phyloP scores from a whole-genome alignment of 768 basidiomycete species.

The Paxillus rubicundulus region DNA sequence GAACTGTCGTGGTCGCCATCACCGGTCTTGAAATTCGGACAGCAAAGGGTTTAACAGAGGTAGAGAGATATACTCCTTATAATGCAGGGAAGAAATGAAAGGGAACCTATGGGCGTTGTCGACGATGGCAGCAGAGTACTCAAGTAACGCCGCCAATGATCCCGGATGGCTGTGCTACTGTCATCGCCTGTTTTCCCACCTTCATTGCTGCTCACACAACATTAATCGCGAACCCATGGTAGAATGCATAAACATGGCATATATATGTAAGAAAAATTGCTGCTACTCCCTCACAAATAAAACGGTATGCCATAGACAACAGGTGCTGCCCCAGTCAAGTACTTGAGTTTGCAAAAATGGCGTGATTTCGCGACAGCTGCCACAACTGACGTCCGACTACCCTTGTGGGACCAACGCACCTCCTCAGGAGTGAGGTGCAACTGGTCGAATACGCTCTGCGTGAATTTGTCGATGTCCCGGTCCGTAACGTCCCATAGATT shows the following conservation, averaged over 20 bases:
- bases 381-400: slow-evolving; percentile 48
- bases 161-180: slow-evolving; percentile 12
- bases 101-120: not conserved
- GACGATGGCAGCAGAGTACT: not conserved
- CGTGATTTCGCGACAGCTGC: slow-evolving; percentile 78
- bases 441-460: slow-evolving; percentile 77
- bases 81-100: not conserved
- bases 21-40: not conserved
- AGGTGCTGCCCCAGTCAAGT: slow-evolving; percentile 92
- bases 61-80: not conserved
- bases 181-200: not conserved
- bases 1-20: slow-evolving; percentile 14
- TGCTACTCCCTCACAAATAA: slow-evolving; percentile 49
- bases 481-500: slow-evolving; percentile 99
- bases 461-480: slow-evolving; percentile 92
- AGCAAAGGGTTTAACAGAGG: not conserved
- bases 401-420: slow-evolving; percentile 7
- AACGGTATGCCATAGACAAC: slow-evolving; percentile 96
- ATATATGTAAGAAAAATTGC: not conserved
- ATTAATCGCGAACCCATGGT: not conserved
- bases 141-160: too few species aligned
- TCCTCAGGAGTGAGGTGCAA: slow-evolving; percentile 47
- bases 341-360: slow-evolving; percentile 83
- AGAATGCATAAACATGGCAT: not conserved
- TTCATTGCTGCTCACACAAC: not conserved